Evolutionary conservation across 2,329 filamentous ascomycete species (phyloP).

Genomic region (Hymenotorrendiella dingleyae): DNA sequence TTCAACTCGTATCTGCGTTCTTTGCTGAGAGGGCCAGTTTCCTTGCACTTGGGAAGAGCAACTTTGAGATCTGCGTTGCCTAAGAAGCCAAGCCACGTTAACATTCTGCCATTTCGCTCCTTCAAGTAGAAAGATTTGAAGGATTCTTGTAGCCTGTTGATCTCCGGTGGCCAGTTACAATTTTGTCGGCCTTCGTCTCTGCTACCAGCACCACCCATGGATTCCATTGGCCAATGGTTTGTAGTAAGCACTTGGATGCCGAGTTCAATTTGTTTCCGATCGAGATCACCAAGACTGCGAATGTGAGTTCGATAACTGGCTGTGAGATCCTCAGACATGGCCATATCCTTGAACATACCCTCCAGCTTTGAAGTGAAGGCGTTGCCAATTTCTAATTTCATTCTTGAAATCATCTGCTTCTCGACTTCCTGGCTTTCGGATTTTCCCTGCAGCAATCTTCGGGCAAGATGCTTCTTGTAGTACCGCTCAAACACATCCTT

Average conservation of each 20-base stretch:
- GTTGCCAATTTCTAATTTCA: slow-evolving; percentile 95
- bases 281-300: slow-evolving; percentile 42
- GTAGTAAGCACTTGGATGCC: slow-evolving; percentile 81
- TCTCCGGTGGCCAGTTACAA: slow-evolving; percentile 69
- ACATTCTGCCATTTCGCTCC: slow-evolving; percentile 79
- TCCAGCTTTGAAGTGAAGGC: slow-evolving; percentile 91
- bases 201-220: slow-evolving; percentile 61
- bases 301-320: slow-evolving; percentile 68
- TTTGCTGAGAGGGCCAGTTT: slow-evolving; percentile 49
- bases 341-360: slow-evolving; percentile 97
- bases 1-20: slow-evolving; percentile 83
- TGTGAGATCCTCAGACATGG: slow-evolving; percentile 77
- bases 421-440: slow-evolving; percentile 89
- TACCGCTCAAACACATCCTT: slow-evolving; percentile 95
- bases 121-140: slow-evolving; percentile 86
- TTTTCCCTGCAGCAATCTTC: slow-evolving; percentile 79
- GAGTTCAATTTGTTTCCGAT: slow-evolving; percentile 66
- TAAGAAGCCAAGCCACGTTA: slow-evolving; percentile 70
- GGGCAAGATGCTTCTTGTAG: slow-evolving; percentile 94
- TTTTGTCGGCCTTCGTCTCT: slow-evolving; percentile 41
- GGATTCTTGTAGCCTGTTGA: slow-evolving; percentile 71
- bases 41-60: slow-evolving; percentile 67
- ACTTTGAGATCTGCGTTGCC: slow-evolving; percentile 85
- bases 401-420: slow-evolving; percentile 89
- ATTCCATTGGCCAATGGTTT: slow-evolving; percentile 91